Conservation (phyloP, 306 rosid species). For the Trichosanthes cucumerina region DNA sequence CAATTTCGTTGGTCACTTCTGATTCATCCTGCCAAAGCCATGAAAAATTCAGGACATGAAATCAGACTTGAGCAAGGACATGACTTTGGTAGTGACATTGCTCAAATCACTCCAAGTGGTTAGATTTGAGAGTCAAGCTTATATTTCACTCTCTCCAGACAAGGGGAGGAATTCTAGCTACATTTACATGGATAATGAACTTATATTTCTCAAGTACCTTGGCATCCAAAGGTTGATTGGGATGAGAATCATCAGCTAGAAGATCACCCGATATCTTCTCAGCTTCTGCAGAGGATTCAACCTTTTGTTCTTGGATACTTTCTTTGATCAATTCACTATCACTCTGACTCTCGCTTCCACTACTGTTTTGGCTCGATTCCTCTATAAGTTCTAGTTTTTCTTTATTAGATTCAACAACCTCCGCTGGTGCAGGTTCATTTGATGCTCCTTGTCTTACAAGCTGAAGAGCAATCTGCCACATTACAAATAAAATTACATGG, state of each 20-base stretch:
- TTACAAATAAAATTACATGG: conserved; percentile 21
- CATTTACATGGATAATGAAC: not conserved
- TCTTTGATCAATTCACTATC: conserved; percentile 15
- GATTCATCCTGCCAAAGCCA: conserved; percentile 41
- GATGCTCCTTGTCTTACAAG: conserved; percentile 65
- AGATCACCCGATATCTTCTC: conserved; percentile 20
- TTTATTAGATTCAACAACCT: conserved; percentile 24
- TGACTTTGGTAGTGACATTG: not conserved
- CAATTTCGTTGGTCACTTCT: conserved; percentile 23
- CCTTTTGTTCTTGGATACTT: conserved; percentile 22
- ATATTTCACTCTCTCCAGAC: not conserved
- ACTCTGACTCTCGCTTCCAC: conserved; percentile 16
- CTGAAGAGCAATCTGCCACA: conserved; percentile 77
- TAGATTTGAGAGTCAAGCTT: not conserved
- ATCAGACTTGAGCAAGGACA: not conserved
- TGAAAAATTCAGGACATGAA: not conserved
- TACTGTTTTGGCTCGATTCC: conserved; percentile 15
- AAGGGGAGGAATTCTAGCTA: not conserved
- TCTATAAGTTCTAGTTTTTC: conserved; percentile 20
- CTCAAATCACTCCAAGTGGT: not conserved
- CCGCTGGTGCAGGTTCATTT: conserved; percentile 23
- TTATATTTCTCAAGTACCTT: conserved; percentile 36
- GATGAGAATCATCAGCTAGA: conserved; percentile 29
- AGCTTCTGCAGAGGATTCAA: conserved; percentile 24
- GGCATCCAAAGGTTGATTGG: conserved; percentile 21